These are phyloP conservation scores for Pseudopediastrum boryanum DNA, from an alignment of 139 green algal species.

Conservation along the genomic window DNA sequence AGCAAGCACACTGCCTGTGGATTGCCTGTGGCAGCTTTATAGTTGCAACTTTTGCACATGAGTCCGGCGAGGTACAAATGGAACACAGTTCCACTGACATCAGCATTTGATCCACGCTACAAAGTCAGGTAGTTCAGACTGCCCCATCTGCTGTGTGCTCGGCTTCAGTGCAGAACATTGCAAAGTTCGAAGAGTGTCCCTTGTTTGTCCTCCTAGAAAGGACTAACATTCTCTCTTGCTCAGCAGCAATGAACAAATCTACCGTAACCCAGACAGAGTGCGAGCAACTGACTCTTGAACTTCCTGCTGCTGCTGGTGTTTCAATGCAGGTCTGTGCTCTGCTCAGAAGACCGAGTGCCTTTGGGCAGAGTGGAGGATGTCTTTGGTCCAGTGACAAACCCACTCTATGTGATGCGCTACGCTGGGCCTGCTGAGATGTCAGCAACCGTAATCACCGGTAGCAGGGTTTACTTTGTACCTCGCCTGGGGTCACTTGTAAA, in stretches of 20 bases:
- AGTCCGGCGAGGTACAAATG: too few relatives aligned
- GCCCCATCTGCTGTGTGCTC: neutral
- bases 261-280: too few relatives aligned
- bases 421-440: neutral
- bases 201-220: neutral
- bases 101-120: too few relatives aligned
- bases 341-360: constrained; percentile 44
- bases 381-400: constrained; percentile 54
- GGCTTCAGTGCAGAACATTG: too few relatives aligned
- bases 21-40: too few relatives aligned
- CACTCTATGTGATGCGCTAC: constrained; percentile 57
- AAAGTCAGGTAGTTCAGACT: too few relatives aligned
- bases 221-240: neutral
- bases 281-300: neutral
- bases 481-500: neutral
- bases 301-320: neutral
- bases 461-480: too few relatives aligned
- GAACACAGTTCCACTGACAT: too few relatives aligned
- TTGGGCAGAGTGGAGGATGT: constrained; percentile 66
- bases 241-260: neutral
- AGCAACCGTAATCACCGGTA: neutral
- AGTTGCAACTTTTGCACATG: too few relatives aligned
- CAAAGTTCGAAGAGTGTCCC: neutral
- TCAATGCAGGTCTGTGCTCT: constrained; percentile 48
- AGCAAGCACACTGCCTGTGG: too few relatives aligned